These are phyloP conservation scores for Backusella australiensis DNA, from an alignment of 192 early-diverging fungal species.

Conservation along the genomic window DNA sequence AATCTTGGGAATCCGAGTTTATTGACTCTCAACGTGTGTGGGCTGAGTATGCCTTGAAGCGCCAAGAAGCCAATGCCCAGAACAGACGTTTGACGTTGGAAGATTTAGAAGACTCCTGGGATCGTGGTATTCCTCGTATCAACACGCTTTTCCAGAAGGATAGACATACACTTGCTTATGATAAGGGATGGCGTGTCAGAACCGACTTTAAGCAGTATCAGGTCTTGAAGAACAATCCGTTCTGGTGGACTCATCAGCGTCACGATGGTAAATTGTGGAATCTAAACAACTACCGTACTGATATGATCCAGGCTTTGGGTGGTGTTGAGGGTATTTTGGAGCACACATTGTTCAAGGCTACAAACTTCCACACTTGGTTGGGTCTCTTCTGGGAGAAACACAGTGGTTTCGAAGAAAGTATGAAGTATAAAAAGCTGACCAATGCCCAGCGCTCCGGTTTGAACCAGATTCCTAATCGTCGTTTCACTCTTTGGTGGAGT, in stretches of 20 bases:
- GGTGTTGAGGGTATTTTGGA: conserved; percentile 99
- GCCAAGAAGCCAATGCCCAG: conserved; percentile 95
- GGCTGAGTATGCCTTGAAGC: conserved; percentile 98
- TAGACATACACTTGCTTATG: conserved; percentile 97
- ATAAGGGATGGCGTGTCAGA: conserved; percentile 98
- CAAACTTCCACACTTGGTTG: conserved; percentile 98
- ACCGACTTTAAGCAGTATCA: conserved; percentile 99
- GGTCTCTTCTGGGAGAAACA: conserved; percentile 96
- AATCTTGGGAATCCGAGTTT: conserved; percentile 99
- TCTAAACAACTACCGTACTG: conserved; percentile 96
- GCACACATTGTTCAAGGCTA: conserved; percentile 98
- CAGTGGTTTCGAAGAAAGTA: conserved; percentile 74
- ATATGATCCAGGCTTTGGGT: conserved; percentile 99
- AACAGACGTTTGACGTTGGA: conserved; percentile 97
- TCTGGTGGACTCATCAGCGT: conserved; percentile 88
- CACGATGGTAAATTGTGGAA: conserved; percentile 53
- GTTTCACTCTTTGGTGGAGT: conserved; percentile 99
- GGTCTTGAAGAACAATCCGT: conserved; percentile 91
- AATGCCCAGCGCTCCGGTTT: conserved; percentile 97
- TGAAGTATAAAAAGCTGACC: conserved; percentile 97
- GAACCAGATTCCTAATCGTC: conserved; percentile 99
- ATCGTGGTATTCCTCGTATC: conserved; percentile 97
- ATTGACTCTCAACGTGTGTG: conserved; percentile 98
- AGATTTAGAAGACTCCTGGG: conserved; percentile 98
- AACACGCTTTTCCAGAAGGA: conserved; percentile 99